Percentiles rank a stretch among this genome's conserved stretches.
Evolutionary conservation across 805 yeast species (phyloP).

Genomic region (Yamadazyma akitaensis): DNA sequence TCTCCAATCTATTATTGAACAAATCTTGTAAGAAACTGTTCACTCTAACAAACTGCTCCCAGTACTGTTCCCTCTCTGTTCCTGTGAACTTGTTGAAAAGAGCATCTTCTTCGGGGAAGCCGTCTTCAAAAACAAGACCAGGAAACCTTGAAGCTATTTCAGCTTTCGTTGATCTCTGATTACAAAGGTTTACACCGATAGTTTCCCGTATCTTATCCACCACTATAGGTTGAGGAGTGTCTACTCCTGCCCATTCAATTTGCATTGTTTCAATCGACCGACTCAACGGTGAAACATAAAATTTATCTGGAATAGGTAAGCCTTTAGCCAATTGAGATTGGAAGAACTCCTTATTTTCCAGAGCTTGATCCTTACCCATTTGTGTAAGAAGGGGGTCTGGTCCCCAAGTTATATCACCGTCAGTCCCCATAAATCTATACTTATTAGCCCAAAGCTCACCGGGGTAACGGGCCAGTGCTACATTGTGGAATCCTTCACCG

Average conservation of each 20-base stretch:
- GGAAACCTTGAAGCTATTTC: conserved; percentile 37
- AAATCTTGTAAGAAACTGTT: conserved; percentile 41
- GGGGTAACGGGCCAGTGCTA: conserved; percentile 53
- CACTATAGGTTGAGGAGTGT: conserved; percentile 29
- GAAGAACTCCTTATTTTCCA: conserved; percentile 43
- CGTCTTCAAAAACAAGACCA: conserved; percentile 38
- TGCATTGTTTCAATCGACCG: conserved; percentile 55
- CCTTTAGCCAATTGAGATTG: conserved; percentile 38
- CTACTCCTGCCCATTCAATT: conserved; percentile 47
- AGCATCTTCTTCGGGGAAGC: conserved; percentile 48
- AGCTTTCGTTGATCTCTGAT: conserved; percentile 45
- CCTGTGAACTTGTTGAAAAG: conserved; percentile 37
- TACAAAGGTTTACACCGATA: conserved; percentile 59
- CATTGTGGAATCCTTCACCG: conserved; percentile 69
- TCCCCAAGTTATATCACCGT: conserved; percentile 55
- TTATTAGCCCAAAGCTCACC: conserved; percentile 51
- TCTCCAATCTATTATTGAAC: conserved; percentile 15
- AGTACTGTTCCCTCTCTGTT: conserved; percentile 37
- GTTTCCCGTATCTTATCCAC: conserved; percentile 55
- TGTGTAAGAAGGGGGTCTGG: conserved; percentile 61
- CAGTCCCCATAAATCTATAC: conserved; percentile 52
- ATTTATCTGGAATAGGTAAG: conserved; percentile 54
- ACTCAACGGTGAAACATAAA: conserved; percentile 62
- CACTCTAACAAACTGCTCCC: conserved; percentile 50
- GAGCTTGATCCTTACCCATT: conserved; percentile 55